Conservation (phyloP, 306 rosid species). For the Malus orientalis region DNA sequence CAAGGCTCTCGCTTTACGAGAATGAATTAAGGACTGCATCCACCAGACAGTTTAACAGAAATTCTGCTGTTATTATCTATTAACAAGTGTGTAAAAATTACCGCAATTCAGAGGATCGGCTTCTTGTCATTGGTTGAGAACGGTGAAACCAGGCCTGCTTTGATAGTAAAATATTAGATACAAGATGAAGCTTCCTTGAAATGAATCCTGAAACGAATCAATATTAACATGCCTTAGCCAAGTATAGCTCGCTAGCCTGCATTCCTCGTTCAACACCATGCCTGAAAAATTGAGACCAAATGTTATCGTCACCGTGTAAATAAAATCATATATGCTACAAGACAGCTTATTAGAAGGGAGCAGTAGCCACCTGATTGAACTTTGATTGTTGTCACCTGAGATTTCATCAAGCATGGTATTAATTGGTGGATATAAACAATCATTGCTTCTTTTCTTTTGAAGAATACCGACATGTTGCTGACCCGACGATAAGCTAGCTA, state of each 20-base stretch:
- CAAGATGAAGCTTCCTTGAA: slow-evolving; percentile 19
- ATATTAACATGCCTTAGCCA: slow-evolving; percentile 62
- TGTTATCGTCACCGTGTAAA: background rate
- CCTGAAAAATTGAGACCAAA: slow-evolving; percentile 44
- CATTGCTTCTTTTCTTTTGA: slow-evolving; percentile 63
- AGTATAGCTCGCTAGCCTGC: slow-evolving; percentile 57
- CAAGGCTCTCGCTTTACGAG: too few relatives aligned
- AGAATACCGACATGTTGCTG: slow-evolving; percentile 49
- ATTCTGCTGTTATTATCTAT: background rate
- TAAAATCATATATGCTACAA: background rate
- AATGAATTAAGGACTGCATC: background rate
- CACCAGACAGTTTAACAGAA: background rate
- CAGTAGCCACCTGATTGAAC: slow-evolving; percentile 50
- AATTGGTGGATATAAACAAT: slow-evolving; percentile 40
- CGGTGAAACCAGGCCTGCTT: slow-evolving; percentile 94
- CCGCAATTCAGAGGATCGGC: slow-evolving; percentile 95
- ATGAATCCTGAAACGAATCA: slow-evolving; percentile 10
- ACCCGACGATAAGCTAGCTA: slow-evolving; percentile 37
- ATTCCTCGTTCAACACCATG: slow-evolving; percentile 59
- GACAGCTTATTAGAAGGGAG: slow-evolving; percentile 6
- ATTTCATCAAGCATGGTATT: slow-evolving; percentile 37
- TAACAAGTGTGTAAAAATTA: slow-evolving; percentile 23
- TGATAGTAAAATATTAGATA: slow-evolving; percentile 17
- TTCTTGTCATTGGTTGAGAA: slow-evolving; percentile 87
- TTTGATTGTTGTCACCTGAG: slow-evolving; percentile 39